A percentile compares a stretch with the other conserved stretches of the same genome.
These are phyloP conservation scores for Coniella vitis DNA, from an alignment of 2,329 filamentous ascomycete genomes.

Conservation along the genomic window DNA sequence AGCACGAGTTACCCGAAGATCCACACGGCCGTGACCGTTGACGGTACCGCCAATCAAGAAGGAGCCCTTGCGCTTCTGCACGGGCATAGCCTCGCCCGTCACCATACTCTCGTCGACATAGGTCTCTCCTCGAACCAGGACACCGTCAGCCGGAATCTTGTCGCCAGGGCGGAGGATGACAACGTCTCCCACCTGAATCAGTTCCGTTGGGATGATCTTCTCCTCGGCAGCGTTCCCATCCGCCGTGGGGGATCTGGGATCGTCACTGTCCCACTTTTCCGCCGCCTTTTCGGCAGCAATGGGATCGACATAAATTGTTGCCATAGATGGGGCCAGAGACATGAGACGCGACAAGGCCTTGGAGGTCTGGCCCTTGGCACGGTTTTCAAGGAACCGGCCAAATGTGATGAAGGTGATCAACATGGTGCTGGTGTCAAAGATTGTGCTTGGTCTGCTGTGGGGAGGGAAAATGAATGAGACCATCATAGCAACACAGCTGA, in stretches of 20 bases:
- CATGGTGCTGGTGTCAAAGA: slow-evolving; percentile 98
- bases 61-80: slow-evolving; percentile 77
- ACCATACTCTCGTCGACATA: slow-evolving; percentile 98
- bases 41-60: slow-evolving; percentile 88
- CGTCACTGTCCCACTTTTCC: slow-evolving; percentile 62
- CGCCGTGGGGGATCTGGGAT: slow-evolving; percentile 37
- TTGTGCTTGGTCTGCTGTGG: slow-evolving; percentile 74
- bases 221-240: slow-evolving; percentile 67
- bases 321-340: slow-evolving; percentile 94
- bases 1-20: slow-evolving; percentile 86
- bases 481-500: slow-evolving; percentile 80
- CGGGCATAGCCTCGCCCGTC: slow-evolving; percentile 92
- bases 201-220: slow-evolving; percentile 82
- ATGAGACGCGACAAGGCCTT: slow-evolving; percentile 89
- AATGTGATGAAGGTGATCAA: slow-evolving; percentile 92
- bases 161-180: slow-evolving; percentile 90
- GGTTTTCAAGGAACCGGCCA: slow-evolving; percentile 86
- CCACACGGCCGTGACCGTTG: slow-evolving; percentile 84
- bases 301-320: slow-evolving; percentile 90
- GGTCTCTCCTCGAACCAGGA: slow-evolving; percentile 80
- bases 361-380: slow-evolving; percentile 92
- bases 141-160: slow-evolving; percentile 91
- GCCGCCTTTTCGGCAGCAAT: slow-evolving; percentile 88
- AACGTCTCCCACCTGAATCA: slow-evolving; percentile 89
- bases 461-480: slow-evolving; percentile 71